Percentiles rank a stretch among this genome's conserved stretches.
Conservation (phyloP, 73 alveolate genomes). For the Paramecium sonneborni region DNA sequence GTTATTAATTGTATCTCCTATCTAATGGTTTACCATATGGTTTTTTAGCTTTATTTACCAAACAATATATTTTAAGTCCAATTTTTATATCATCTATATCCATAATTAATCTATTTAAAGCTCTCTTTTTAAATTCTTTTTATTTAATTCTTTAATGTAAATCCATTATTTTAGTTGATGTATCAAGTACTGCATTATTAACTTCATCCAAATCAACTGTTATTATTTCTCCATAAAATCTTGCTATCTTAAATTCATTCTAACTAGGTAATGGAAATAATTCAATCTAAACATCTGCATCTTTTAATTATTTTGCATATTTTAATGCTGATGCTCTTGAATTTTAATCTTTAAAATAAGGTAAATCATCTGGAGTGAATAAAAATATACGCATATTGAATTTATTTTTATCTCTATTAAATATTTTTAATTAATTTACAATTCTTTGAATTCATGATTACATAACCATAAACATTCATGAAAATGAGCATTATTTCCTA, state of each 20-base stretch:
- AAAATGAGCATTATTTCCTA: conserved; percentile 69
- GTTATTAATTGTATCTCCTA: conserved; percentile 85
- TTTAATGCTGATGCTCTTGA: conserved; percentile 75
- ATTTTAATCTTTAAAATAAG: conserved; percentile 73
- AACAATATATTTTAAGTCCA: conserved; percentile 88
- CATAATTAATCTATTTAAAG: conserved; percentile 52
- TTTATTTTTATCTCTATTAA: conserved; percentile 74
- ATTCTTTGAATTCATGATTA: conserved; percentile 86
- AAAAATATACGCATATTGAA: conserved; percentile 92
- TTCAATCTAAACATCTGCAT: conserved; percentile 91
- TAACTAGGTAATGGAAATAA: conserved; percentile 90
- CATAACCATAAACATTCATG: conserved; percentile 93
- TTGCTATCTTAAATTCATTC: conserved; percentile 84
- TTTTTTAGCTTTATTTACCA: conserved; percentile 81
- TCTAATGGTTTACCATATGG: conserved; percentile 89
- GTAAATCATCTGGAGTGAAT: conserved; percentile 97
- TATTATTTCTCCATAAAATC: conserved; percentile 88
- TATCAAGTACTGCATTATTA: conserved; percentile 57
- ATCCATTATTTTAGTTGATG: conserved; percentile 61
- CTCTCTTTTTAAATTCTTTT: conserved; percentile 70
- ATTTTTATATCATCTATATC: conserved; percentile 74
- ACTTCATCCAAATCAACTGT: conserved; percentile 90
- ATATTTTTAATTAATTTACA: not conserved
- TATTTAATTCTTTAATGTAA: conserved; percentile 74
- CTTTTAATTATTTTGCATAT: conserved; percentile 90